A percentile compares a stretch with the other conserved stretches of the same genome.
phyloP scores from a whole-genome alignment of 768 basidiomycete species.

The Leccinum variicolor region DNA sequence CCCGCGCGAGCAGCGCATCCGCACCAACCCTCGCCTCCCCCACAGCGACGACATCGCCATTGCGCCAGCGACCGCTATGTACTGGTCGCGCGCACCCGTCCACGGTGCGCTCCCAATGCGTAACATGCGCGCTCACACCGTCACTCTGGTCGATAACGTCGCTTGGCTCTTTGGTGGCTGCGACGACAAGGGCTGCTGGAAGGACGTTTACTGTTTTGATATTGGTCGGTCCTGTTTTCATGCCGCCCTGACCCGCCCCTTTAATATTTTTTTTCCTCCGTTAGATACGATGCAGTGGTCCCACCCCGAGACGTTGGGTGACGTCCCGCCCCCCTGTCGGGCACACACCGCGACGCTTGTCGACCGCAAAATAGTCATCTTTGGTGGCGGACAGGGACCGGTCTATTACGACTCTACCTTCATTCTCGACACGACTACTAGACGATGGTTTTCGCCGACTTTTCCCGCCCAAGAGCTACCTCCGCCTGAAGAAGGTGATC shows the following conservation, averaged over 20 bases:
- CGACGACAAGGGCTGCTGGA: constrained; percentile 71
- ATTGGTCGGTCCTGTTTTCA: constrained; percentile 48
- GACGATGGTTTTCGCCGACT: constrained; percentile 59
- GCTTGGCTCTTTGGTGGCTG: constrained; percentile 92
- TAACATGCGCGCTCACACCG: constrained; percentile 77
- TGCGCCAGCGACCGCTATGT: constrained; percentile 73
- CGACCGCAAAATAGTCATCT: constrained; percentile 74
- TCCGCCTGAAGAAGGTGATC: constrained; percentile 1
- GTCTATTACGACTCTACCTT: constrained; percentile 81
- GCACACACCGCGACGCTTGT: constrained; percentile 87
- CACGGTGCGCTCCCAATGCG: constrained; percentile 65
- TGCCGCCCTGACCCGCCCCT: not conserved
- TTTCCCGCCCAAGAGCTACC: constrained; percentile 20
- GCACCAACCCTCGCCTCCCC: constrained; percentile 55
- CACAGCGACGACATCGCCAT: constrained; percentile 55
- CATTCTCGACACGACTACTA: constrained; percentile 73
- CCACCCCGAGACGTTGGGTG: constrained; percentile 72
- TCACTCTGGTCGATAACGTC: constrained; percentile 75
- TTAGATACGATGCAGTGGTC: constrained; percentile 90
- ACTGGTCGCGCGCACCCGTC: constrained; percentile 83
- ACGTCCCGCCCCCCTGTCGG: constrained; percentile 75
- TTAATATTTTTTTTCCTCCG: not conserved
- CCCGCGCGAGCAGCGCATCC: constrained; percentile 33
- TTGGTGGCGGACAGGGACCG: constrained; percentile 84
- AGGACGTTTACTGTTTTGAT: constrained; percentile 83